A percentile compares a stretch with the other conserved stretches of the same genome.
Conservation (phyloP, 331 rosid species). For the Stylosanthes scabra region DNA sequence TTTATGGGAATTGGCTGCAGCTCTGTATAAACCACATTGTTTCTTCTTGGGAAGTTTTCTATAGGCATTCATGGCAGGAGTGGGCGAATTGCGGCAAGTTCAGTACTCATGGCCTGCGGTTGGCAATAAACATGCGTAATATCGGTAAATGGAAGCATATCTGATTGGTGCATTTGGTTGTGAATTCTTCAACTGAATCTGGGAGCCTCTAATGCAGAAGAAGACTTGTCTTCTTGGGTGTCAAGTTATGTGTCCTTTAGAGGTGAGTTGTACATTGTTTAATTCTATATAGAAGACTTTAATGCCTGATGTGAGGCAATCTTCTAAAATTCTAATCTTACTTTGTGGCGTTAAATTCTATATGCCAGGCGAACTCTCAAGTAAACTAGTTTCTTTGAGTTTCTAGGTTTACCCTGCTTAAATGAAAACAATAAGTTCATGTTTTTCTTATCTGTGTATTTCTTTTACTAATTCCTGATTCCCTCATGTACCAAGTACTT, state of each 20-base stretch:
- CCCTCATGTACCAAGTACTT: background rate
- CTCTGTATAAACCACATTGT: slow-evolving; percentile 38
- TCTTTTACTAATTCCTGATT: slow-evolving; percentile 39
- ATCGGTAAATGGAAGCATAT: slow-evolving; percentile 31
- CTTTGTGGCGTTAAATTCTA: slow-evolving; percentile 43
- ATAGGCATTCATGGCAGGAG: slow-evolving; percentile 39
- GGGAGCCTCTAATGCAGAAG: slow-evolving; percentile 42
- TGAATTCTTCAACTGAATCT: slow-evolving; percentile 44
- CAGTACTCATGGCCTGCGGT: slow-evolving; percentile 51
- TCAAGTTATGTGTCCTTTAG: slow-evolving; percentile 49
- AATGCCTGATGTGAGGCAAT: slow-evolving; percentile 41
- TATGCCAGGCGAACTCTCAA: slow-evolving; percentile 39
- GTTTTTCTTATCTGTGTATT: slow-evolving; percentile 37
- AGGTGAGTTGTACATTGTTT: slow-evolving; percentile 76
- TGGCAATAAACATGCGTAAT: slow-evolving; percentile 40
- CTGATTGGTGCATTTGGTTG: slow-evolving; percentile 46
- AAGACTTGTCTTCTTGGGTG: slow-evolving; percentile 39
- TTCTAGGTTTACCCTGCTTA: slow-evolving; percentile 37
- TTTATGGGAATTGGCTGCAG: slow-evolving; percentile 38
- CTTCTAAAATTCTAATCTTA: slow-evolving; percentile 49
- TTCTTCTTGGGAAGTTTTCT: slow-evolving; percentile 41
- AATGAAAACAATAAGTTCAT: slow-evolving; percentile 40
- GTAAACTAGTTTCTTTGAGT: slow-evolving; percentile 37
- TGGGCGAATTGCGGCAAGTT: slow-evolving; percentile 42
- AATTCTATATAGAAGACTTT: slow-evolving; percentile 54